Base-by-base conservation (phyloP, 306 rosid genomes). In the Gillenia trifoliata region DNA sequence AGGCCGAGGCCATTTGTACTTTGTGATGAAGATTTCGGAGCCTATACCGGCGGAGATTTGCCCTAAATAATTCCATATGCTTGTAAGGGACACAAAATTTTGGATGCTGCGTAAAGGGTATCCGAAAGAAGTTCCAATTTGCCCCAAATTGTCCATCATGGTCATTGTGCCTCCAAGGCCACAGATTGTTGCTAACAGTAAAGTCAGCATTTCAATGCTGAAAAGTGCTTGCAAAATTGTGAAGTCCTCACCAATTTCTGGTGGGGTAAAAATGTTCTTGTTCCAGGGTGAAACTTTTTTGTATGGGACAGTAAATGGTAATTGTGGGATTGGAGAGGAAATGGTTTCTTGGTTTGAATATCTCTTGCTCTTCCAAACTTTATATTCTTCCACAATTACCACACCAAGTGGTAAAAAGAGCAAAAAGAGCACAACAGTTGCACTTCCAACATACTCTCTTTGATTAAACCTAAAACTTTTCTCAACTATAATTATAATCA, bases 401-500 rank as follows among this genome's bases (percentile, higher is more conserved):
- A 90, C 81, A 11, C 61, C 79, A 0, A 92, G 59, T 0, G 96
- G 97, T 20, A 89, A 85, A 60, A 92, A 78, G 45, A 89, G 87
- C 23, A 92, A 25, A 65, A 90, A 63, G 17, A 90, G 73, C 0
- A 86, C 87, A 2, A 59, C 34, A 0, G 88, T 73, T 4, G 93
- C 91, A 70, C 89, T 85, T 0, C 79, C 77, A 5, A 77, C 78
- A n/a, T 79, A 92, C 68, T 85, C 87, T 6, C 83, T 71, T 1
- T 80, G 84, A 0, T 33, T 79, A 61, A 92, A 90, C 8, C 16
- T 1, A 12, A 80, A 55, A 12, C 66, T 72, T 10, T 80, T 83
- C 29, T 92, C 87, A 0, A 90, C 7, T 3, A 92, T 60, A 13
- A 88, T 92, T 82, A 88, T 88, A 11, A 74, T 3, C 79, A 85